phyloP scores from a whole-genome alignment of 1,284 basidiomycete genomes.

The Trichosporon ovoides region DNA sequence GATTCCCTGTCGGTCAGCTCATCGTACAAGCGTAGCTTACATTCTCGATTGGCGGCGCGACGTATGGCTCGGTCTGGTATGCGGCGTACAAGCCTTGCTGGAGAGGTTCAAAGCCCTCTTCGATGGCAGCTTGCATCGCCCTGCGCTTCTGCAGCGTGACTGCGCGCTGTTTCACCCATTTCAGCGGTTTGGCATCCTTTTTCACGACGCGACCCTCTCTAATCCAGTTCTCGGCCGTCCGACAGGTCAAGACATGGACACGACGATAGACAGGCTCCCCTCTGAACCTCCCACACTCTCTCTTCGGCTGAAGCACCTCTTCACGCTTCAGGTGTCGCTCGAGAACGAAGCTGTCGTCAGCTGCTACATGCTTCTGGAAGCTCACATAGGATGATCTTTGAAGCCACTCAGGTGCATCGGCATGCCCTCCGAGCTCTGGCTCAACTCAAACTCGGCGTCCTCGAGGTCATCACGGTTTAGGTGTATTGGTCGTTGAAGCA shows the following conservation, averaged over 20 bases:
- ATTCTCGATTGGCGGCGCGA: constrained; percentile 71
- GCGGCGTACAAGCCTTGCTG: constrained; percentile 84
- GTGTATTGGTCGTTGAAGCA: constrained; percentile 67
- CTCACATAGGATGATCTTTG: constrained; percentile 89
- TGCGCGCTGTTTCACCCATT: constrained; percentile 80
- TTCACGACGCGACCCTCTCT: constrained; percentile 71
- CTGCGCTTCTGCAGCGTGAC: constrained; percentile 76
- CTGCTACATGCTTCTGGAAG: neutral
- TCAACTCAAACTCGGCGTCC: constrained; percentile 80
- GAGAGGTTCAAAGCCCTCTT: constrained; percentile 57
- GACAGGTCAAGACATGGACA: constrained; percentile 71
- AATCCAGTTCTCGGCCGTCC: constrained; percentile 93
- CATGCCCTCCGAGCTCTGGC: constrained; percentile 84
- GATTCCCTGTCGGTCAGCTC: constrained; percentile 60
- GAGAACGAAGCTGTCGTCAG: constrained; percentile 67
- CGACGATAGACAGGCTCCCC: constrained; percentile 91
- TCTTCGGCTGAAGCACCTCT: constrained; percentile 78
- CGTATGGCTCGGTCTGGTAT: constrained; percentile 78
- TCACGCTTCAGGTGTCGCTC: constrained; percentile 82
- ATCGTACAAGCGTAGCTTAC: constrained; percentile 52
- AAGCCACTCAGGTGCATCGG: constrained; percentile 84
- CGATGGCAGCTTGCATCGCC: constrained; percentile 68
- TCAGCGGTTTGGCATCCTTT: constrained; percentile 75
- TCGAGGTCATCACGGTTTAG: constrained; percentile 90
- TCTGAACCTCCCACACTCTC: constrained; percentile 83